A percentile compares a stretch with the other conserved stretches of the same genome.
Conservation (phyloP, 306 rosid species). For the Begonia peltatifolia region DNA sequence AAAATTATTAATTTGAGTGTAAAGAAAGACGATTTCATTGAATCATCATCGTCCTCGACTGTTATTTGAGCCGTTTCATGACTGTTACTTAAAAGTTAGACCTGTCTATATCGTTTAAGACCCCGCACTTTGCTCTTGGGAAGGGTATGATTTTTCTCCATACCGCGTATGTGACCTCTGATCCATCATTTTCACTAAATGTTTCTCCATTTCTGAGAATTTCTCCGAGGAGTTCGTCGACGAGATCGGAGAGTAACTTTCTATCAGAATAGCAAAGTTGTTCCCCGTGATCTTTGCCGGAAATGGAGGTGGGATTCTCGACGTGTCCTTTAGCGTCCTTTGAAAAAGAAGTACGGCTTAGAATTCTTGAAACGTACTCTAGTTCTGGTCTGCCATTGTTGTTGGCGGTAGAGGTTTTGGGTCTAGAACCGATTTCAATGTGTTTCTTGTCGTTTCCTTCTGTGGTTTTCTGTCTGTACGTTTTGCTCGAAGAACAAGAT, state of each 20-base stretch:
- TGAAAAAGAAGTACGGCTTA: constrained; percentile 34
- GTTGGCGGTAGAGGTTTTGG: constrained; percentile 18
- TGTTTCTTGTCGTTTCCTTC: constrained; percentile 14
- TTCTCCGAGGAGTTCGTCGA: constrained; percentile 40
- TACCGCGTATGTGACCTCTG: constrained; percentile 22
- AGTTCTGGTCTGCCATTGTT: constrained; percentile 17
- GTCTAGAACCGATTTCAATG: constrained; percentile 14
- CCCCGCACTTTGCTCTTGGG: constrained; percentile 40
- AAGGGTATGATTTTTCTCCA: constrained; percentile 37
- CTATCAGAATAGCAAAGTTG: constrained; percentile 19
- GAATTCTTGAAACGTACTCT: constrained; percentile 32
- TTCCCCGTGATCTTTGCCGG: neutral
- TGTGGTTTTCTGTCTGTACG: constrained; percentile 25
- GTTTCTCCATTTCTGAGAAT: constrained; percentile 11
- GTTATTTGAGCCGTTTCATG: no score
- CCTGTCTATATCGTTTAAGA: constrained; percentile 64
- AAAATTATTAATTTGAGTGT: no score
- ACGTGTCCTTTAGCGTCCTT: constrained; percentile 9
- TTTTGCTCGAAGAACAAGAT: constrained; percentile 42
- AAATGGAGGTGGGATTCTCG: no score
- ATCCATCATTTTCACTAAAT: constrained; percentile 1
- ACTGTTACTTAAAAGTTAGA: neutral
- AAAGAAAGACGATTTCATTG: no score
- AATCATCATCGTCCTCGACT: no score
- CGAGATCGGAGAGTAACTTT: constrained; percentile 39